These are phyloP conservation scores for Gymnopus androsaceus DNA, from an alignment of 1,284 basidiomycete genomes.

Conservation along the genomic window DNA sequence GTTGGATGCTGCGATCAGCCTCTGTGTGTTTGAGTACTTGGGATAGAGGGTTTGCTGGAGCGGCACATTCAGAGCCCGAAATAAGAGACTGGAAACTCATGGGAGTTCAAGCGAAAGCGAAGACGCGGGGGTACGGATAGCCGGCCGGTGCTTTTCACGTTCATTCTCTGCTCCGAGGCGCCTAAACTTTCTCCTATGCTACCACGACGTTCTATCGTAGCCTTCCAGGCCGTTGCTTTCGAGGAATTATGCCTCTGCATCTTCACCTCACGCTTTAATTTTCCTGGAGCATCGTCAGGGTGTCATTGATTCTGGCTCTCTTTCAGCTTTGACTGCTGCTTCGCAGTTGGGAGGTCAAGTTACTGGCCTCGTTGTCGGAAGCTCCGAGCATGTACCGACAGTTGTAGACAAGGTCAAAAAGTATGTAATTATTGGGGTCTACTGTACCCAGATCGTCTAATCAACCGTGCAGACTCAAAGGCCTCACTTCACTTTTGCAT, in stretches of 20 bases:
- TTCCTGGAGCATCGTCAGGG: conserved; percentile 89
- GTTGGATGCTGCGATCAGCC: conserved; percentile 85
- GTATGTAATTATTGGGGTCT: conserved; percentile 43
- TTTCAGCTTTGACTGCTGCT: conserved; percentile 90
- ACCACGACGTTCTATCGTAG: conserved; percentile 12
- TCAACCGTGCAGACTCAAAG: conserved; percentile 44
- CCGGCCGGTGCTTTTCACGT: conserved; percentile 4
- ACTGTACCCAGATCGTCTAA: conserved; percentile 9
- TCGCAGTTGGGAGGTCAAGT: conserved; percentile 83
- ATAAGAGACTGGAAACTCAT: conserved; percentile 84
- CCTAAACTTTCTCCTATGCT: conserved; percentile 12
- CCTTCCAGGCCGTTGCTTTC: conserved; percentile 30
- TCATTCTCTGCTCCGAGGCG: background rate
- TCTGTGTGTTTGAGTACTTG: conserved; percentile 93
- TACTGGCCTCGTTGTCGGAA: conserved; percentile 85
- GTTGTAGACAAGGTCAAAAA: conserved; percentile 81
- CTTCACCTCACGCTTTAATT: conserved; percentile 74
- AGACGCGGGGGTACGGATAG: background rate
- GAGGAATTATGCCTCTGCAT: conserved; percentile 55
- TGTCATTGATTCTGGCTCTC: conserved; percentile 80
- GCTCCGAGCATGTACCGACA: conserved; percentile 66
- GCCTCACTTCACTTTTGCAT: conserved; percentile 50
- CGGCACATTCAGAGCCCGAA: conserved; percentile 89
- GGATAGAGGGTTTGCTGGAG: conserved; percentile 83
- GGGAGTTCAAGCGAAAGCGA: conserved; percentile 3